phyloP scores from a whole-genome alignment of 2,329 filamentous ascomycete species.

The Ophiostoma perfectum region DNA sequence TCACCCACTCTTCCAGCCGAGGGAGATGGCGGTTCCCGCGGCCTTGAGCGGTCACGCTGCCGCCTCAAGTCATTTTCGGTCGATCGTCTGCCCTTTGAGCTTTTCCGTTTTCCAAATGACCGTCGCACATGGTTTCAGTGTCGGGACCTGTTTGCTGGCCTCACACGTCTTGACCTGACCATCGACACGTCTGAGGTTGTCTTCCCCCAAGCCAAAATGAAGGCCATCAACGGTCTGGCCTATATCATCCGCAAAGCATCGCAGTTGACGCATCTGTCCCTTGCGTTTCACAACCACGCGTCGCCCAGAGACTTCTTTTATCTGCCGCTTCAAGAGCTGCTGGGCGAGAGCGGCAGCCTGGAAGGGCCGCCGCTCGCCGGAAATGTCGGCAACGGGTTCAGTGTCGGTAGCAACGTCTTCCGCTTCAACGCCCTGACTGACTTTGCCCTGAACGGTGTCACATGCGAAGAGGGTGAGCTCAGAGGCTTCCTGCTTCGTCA shows the following conservation, averaged over 20 bases:
- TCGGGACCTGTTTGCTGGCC: slow-evolving; percentile 37
- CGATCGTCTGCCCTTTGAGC: slow-evolving; percentile 41
- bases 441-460: slow-evolving; percentile 41
- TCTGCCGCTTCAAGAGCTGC: slow-evolving; percentile 38
- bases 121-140: slow-evolving; percentile 41
- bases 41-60: not conserved
- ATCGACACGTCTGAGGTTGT: slow-evolving; percentile 38
- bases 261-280: slow-evolving; percentile 36
- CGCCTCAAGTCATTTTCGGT: slow-evolving; percentile 37
- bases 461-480: slow-evolving; percentile 42
- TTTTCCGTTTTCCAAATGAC: slow-evolving; percentile 37
- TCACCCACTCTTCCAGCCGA: not conserved
- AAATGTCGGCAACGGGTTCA: not conserved
- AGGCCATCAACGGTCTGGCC: slow-evolving; percentile 41
- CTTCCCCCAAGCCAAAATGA: slow-evolving; percentile 36
- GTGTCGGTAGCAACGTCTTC: slow-evolving; percentile 30
- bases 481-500: slow-evolving; percentile 40
- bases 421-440: slow-evolving; percentile 38
- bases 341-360: slow-evolving; percentile 20
- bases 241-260: slow-evolving; percentile 38
- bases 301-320: slow-evolving; percentile 36
- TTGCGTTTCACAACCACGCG: slow-evolving; percentile 31
- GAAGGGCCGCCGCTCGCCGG: slow-evolving; percentile 15
- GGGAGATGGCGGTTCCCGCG: not conserved
- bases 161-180: slow-evolving; percentile 38